phyloP scores from a whole-genome alignment of 768 basidiomycete species.

The Leccinum aurantiacum region DNA sequence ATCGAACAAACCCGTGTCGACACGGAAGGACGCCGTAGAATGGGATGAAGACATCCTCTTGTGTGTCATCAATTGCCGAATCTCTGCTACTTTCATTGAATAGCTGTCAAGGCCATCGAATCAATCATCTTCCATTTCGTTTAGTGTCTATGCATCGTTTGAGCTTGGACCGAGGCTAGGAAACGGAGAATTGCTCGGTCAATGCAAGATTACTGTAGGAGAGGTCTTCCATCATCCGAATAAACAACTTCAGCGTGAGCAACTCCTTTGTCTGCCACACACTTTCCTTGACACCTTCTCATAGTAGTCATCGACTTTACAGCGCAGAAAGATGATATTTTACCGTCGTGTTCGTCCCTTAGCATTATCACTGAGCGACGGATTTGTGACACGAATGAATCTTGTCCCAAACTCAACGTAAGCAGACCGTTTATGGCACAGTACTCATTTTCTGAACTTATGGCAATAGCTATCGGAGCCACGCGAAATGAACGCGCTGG shows the following conservation, averaged over 20 bases:
- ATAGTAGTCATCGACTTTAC: neutral
- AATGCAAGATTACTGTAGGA: no score
- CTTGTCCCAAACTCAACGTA: neutral
- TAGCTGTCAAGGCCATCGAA: no score
- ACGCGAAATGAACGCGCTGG: neutral
- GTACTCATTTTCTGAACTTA: neutral
- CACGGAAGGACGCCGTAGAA: no score
- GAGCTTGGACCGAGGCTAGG: no score
- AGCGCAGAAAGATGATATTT: neutral
- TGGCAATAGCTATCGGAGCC: neutral
- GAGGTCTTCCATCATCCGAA: neutral
- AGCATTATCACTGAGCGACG: neutral
- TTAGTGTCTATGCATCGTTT: no score
- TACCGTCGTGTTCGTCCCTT: neutral
- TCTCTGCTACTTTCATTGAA: no score
- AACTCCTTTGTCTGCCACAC: neutral
- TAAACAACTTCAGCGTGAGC: neutral
- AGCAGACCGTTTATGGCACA: neutral
- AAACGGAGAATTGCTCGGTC: no score
- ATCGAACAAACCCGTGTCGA: neutral
- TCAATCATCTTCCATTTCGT: no score
- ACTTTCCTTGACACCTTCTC: neutral
- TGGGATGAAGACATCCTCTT: no score
- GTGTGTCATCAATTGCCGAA: no score
- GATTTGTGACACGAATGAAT: neutral